A percentile compares a stretch with the other conserved stretches of the same genome.
These are phyloP conservation scores for Bauhinia variegata DNA, from an alignment of 306 rosid species.

Conservation along the genomic window DNA sequence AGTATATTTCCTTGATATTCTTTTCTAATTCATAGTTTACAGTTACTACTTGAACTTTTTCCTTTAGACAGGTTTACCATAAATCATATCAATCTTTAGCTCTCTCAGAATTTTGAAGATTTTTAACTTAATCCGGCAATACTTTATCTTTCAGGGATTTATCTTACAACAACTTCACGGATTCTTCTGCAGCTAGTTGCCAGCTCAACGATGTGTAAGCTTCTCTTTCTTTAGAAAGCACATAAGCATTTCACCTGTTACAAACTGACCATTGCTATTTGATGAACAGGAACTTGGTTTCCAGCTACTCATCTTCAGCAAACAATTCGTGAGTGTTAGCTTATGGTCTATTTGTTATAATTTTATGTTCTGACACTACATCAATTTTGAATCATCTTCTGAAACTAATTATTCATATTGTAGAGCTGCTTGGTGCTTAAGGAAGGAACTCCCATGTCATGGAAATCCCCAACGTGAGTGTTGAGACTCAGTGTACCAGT, in stretches of 20 bases:
- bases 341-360: slow-evolving; percentile 17
- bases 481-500: slow-evolving; percentile 22
- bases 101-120: slow-evolving; percentile 18
- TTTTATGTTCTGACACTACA: neutral
- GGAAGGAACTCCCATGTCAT: slow-evolving; percentile 66
- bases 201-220: slow-evolving; percentile 58
- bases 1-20: slow-evolving; percentile 30
- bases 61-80: neutral
- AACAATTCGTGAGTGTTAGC: slow-evolving; percentile 50
- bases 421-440: slow-evolving; percentile 69
- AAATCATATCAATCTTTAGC: neutral
- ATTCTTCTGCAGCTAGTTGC: slow-evolving; percentile 30
- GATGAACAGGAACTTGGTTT: slow-evolving; percentile 63
- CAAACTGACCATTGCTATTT: slow-evolving; percentile 10
- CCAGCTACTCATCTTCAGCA: slow-evolving; percentile 58
- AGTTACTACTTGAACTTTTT: slow-evolving; percentile 2
- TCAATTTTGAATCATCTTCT: slow-evolving; percentile 14
- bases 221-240: slow-evolving; percentile 8
- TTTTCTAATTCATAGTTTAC: slow-evolving; percentile 44
- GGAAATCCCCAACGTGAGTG: slow-evolving; percentile 56
- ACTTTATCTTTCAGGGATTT: slow-evolving; percentile 67
- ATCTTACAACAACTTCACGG: slow-evolving; percentile 77
- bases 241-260: neutral
- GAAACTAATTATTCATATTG: slow-evolving; percentile 32
- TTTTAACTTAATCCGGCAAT: too few species aligned